phyloP scores from a whole-genome alignment of 495 filamentous ascomycete genomes.

The Penicillium subrubescens region DNA sequence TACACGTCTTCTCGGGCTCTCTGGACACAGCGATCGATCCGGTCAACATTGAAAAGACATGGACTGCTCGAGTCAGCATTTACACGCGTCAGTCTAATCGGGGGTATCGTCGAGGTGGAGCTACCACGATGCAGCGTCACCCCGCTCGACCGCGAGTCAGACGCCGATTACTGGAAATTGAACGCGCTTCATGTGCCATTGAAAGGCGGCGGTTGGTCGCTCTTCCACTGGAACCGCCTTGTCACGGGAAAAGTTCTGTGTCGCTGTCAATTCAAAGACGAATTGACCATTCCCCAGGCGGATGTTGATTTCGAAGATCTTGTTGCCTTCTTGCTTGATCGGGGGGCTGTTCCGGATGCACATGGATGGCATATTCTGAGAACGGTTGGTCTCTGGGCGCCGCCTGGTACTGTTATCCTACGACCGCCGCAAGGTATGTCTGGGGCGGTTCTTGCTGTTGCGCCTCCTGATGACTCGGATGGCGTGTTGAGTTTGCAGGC shows the following conservation, averaged over 20 bases:
- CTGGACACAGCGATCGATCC: not conserved
- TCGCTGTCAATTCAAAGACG: slow-evolving; percentile 12
- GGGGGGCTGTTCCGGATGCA: slow-evolving; percentile 9
- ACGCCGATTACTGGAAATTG: slow-evolving; percentile 10
- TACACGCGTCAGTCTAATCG: slow-evolving; percentile 10
- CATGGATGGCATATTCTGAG: slow-evolving; percentile 11
- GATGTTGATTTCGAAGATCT: slow-evolving; percentile 12
- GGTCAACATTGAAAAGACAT: not conserved
- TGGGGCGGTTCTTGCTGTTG: not conserved
- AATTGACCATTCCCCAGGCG: slow-evolving; percentile 8
- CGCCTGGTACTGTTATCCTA: slow-evolving; percentile 5
- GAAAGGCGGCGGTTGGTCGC: slow-evolving; percentile 10
- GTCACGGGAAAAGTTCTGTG: slow-evolving; percentile 9
- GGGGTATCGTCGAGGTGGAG: slow-evolving; percentile 10
- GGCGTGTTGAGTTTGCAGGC: not conserved
- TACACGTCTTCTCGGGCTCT: slow-evolving; percentile 10
- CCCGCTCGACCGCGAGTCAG: slow-evolving; percentile 9
- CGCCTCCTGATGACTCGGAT: not conserved
- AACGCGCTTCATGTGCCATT: slow-evolving; percentile 4
- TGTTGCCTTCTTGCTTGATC: slow-evolving; percentile 11
- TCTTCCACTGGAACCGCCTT: slow-evolving; percentile 11
- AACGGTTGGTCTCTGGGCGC: slow-evolving; percentile 10
- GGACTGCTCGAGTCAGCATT: slow-evolving; percentile 4
- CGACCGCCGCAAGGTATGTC: slow-evolving; percentile 3
- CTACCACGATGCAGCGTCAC: slow-evolving; percentile 9